Conservation (phyloP, 106 monocot genomes). For the Xerophyta viscosa region DNA sequence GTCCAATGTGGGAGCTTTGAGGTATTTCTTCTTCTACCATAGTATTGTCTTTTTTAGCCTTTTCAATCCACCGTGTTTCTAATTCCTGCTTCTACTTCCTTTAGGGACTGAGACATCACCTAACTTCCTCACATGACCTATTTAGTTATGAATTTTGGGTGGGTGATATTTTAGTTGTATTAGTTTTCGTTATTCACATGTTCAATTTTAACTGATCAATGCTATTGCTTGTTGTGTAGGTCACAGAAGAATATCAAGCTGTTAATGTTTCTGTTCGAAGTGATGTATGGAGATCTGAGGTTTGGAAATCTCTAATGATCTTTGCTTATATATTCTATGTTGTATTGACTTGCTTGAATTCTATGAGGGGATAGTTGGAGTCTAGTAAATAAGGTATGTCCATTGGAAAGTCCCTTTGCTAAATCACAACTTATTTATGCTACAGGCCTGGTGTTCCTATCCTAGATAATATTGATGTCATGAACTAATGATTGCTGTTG, state of each 20-base stretch:
- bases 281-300: conserved; percentile 86
- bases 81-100: conserved; percentile 5
- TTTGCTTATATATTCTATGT: too few species aligned
- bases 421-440: too few species aligned
- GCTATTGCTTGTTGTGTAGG: conserved; percentile 25
- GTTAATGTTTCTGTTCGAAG: conserved; percentile 91
- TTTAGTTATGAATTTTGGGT: conserved; percentile 99
- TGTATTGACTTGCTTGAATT: too few species aligned
- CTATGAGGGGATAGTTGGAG: too few species aligned
- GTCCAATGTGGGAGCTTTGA: conserved; percentile 86
- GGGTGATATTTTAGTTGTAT: conserved; percentile 22
- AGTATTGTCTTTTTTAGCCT: neutral
- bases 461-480: too few species aligned
- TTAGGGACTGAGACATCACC: conserved; percentile 88
- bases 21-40: conserved; percentile 26
- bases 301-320: conserved; percentile 4
- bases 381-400: too few species aligned
- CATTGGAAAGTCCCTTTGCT: too few species aligned
- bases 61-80: neutral
- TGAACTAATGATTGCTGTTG: too few species aligned
- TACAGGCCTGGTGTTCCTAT: too few species aligned
- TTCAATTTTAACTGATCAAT: neutral
- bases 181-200: neutral
- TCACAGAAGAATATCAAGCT: conserved; percentile 95
- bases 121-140: conserved; percentile 76